Conservation (phyloP, 2,329 filamentous ascomycete species). For the Colletotrichum higginsianum region DNA sequence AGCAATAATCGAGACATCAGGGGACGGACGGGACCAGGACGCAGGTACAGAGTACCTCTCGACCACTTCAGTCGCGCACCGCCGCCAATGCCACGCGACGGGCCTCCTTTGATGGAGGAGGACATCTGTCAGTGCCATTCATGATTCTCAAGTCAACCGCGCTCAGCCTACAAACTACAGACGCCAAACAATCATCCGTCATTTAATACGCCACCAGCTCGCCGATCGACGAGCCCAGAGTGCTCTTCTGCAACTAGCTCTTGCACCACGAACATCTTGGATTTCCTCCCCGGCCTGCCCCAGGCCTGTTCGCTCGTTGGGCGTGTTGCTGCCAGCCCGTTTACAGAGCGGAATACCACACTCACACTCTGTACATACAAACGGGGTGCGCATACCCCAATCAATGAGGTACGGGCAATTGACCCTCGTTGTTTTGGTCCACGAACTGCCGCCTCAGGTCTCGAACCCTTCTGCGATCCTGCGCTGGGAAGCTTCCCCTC, state of each 20-base stretch:
- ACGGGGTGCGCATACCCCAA: neutral
- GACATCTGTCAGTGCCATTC: slow-evolving; percentile 7
- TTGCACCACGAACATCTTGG: neutral
- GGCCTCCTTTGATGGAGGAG: neutral
- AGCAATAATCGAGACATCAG: slow-evolving; percentile 27
- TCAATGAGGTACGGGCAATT: neutral
- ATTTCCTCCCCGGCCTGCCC: slow-evolving; percentile 13
- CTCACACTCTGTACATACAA: neutral
- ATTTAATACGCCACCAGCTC: neutral
- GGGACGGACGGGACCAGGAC: slow-evolving; percentile 6
- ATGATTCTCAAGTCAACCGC: neutral
- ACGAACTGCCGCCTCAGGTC: slow-evolving; percentile 32
- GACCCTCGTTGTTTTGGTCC: slow-evolving; percentile 2
- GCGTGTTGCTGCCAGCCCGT: neutral
- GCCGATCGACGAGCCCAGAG: slow-evolving; percentile 31
- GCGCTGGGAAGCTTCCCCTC: neutral
- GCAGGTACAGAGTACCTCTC: neutral
- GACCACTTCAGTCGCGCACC: neutral
- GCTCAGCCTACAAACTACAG: neutral
- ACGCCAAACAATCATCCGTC: neutral
- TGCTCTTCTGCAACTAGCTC: slow-evolving; percentile 17
- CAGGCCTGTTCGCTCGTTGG: slow-evolving; percentile 16
- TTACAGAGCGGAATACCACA: neutral
- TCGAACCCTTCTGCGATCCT: slow-evolving; percentile 32
- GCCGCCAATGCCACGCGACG: slow-evolving; percentile 15